phyloP scores from a whole-genome alignment of 352 stramenopile genomes.

The Pythium folliculosum region DNA sequence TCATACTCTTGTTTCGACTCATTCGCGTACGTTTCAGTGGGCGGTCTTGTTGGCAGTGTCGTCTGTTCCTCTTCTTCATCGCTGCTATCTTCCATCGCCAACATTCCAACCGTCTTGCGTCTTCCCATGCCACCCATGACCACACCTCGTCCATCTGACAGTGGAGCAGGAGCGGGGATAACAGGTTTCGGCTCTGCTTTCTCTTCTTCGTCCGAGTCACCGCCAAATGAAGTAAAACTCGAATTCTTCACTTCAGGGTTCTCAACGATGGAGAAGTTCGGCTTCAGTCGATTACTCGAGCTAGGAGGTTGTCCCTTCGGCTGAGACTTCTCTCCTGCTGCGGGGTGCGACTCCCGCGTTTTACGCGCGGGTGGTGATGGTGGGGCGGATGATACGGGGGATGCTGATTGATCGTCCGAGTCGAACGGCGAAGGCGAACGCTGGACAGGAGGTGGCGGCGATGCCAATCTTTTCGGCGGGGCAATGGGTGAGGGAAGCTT shows the following conservation, averaged over 20 bases:
- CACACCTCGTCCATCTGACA: slow-evolving; percentile 43
- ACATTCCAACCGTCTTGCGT: slow-evolving; percentile 66
- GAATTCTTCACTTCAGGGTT: slow-evolving; percentile 52
- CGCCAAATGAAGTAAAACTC: slow-evolving; percentile 87
- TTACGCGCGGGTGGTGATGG: slow-evolving; percentile 33
- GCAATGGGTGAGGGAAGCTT: slow-evolving; percentile 17
- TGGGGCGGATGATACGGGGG: slow-evolving; percentile 22
- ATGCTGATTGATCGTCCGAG: slow-evolving; percentile 22
- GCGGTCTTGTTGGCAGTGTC: slow-evolving; percentile 57
- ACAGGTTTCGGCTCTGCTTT: slow-evolving; percentile 67
- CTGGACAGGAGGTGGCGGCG: slow-evolving; percentile 21
- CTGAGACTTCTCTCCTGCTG: slow-evolving; percentile 21
- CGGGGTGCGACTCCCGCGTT: slow-evolving; percentile 19
- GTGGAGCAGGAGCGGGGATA: slow-evolving; percentile 38
- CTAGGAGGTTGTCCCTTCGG: slow-evolving; percentile 1
- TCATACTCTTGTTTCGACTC: slow-evolving; percentile 43
- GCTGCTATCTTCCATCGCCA: slow-evolving; percentile 81
- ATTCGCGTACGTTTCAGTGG: slow-evolving; percentile 38
- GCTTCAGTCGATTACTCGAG: slow-evolving; percentile 35
- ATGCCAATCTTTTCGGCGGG: slow-evolving; percentile 13
- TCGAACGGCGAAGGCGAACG: slow-evolving; percentile 14
- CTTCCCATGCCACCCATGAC: slow-evolving; percentile 62
- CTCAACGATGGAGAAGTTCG: slow-evolving; percentile 77
- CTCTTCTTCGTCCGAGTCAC: slow-evolving; percentile 78
- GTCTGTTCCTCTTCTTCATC: slow-evolving; percentile 68